Evolutionary conservation across 2,329 filamentous ascomycete genomes (phyloP).

Genomic region (Diplocarpon mali): DNA sequence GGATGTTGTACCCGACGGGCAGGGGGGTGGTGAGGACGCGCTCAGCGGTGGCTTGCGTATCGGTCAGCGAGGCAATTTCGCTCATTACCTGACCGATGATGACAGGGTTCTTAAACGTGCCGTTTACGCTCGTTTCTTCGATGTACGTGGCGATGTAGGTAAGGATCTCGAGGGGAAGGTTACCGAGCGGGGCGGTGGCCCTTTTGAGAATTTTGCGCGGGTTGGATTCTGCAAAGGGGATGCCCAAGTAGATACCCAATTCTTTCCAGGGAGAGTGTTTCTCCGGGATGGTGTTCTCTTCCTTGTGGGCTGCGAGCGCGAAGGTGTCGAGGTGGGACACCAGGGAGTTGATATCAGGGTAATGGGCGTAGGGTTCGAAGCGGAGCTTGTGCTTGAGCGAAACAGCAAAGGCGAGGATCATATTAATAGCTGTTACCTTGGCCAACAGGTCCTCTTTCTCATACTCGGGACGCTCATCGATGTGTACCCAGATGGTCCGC

Average conservation of each 20-base stretch:
- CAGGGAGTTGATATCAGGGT: slow-evolving; percentile 60
- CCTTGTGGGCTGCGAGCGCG: slow-evolving; percentile 42
- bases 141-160: slow-evolving; percentile 47
- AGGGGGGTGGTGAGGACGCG: slow-evolving; percentile 74
- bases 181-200: slow-evolving; percentile 61
- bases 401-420: slow-evolving; percentile 67
- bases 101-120: slow-evolving; percentile 26
- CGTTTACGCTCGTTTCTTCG: slow-evolving; percentile 23
- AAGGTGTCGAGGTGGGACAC: slow-evolving; percentile 67
- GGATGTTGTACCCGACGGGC: slow-evolving; percentile 72
- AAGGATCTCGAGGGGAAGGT: slow-evolving; percentile 74
- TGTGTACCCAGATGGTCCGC: slow-evolving; percentile 75
- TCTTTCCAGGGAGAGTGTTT: slow-evolving; percentile 41
- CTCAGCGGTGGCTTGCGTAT: slow-evolving; percentile 61
- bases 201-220: slow-evolving; percentile 68
- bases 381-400: slow-evolving; percentile 73
- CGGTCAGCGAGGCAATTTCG: slow-evolving; percentile 51
- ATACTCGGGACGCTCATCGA: slow-evolving; percentile 44
- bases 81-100: slow-evolving; percentile 24
- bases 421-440: slow-evolving; percentile 59
- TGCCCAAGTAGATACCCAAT: slow-evolving; percentile 60
- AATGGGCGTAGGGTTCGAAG: slow-evolving; percentile 71
- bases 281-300: slow-evolving; percentile 30
- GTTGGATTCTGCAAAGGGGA: slow-evolving; percentile 68
- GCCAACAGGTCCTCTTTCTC: slow-evolving; percentile 57